A percentile compares a stretch with the other conserved stretches of the same genome.
Conservation (phyloP, 345 rosid genomes). For the Brassica rapa region DNA sequence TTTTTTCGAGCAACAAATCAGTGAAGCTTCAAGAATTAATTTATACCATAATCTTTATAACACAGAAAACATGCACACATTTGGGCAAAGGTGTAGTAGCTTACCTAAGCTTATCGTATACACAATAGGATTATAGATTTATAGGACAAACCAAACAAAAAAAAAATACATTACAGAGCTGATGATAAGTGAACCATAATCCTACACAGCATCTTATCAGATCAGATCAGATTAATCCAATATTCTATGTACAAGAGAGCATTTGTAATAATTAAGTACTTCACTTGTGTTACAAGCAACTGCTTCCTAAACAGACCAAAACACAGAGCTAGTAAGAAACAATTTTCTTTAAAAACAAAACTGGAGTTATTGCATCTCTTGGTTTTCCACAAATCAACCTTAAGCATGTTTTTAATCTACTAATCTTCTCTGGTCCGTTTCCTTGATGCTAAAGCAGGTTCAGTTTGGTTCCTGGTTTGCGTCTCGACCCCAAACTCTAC, state of each 20-base stretch:
- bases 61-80: background rate
- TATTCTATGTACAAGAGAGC: background rate
- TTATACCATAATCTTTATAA: background rate
- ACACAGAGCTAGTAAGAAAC: background rate
- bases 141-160: background rate
- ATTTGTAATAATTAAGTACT: background rate
- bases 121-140: background rate
- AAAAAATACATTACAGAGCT: background rate
- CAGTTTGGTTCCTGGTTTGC: background rate
- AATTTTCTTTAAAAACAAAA: background rate
- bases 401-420: background rate
- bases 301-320: background rate
- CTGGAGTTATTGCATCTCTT: background rate
- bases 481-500: background rate
- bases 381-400: background rate
- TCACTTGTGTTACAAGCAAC: background rate
- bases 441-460: constrained; percentile 21
- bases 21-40: background rate
- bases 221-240: background rate
- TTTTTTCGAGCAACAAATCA: background rate
- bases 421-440: constrained; percentile 49
- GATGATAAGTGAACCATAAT: background rate
- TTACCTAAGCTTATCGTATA: background rate
- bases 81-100: background rate
- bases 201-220: background rate